phyloP scores from a whole-genome alignment of 1,284 basidiomycete genomes.

The Rhodotorula sp. region DNA sequence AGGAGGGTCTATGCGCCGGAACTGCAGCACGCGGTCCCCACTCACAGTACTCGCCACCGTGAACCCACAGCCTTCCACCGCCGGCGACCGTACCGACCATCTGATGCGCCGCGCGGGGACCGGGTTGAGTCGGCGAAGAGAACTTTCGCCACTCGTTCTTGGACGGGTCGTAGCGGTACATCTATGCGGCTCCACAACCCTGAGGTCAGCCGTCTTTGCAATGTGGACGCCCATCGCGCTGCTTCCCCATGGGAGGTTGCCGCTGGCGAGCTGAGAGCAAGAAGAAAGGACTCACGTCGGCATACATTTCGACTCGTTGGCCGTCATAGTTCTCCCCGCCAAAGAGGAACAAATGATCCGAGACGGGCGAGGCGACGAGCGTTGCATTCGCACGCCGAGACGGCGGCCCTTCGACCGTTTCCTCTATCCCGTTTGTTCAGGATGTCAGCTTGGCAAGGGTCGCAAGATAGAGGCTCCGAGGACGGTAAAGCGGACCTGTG shows the following conservation, averaged over 20 bases:
- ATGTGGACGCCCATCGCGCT: neutral
- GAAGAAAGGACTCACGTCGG: slow-evolving; percentile 15
- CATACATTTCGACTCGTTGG: slow-evolving; percentile 47
- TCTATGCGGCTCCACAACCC: slow-evolving; percentile 55
- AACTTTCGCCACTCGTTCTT: slow-evolving; percentile 89
- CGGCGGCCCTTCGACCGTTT: slow-evolving; percentile 73
- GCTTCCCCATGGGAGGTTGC: no score
- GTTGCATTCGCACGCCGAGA: slow-evolving; percentile 77
- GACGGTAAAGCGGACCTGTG: slow-evolving; percentile 47
- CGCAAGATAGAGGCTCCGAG: no score
- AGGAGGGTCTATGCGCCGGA: neutral
- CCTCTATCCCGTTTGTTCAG: slow-evolving; percentile 53
- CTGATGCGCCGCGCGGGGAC: slow-evolving; percentile 79
- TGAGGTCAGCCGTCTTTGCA: neutral
- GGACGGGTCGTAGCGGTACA: slow-evolving; percentile 76
- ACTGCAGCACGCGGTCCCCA: slow-evolving; percentile 24
- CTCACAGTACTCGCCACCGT: slow-evolving; percentile 57
- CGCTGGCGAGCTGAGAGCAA: no score
- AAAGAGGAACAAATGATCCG: slow-evolving; percentile 38
- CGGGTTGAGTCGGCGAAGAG: slow-evolving; percentile 75
- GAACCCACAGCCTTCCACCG: slow-evolving; percentile 73
- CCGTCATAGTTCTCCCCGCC: slow-evolving; percentile 78
- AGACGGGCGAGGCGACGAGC: slow-evolving; percentile 61
- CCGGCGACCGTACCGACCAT: slow-evolving; percentile 68
- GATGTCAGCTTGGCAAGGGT: neutral